Evolutionary conservation across 192 early-diverging fungal genomes (phyloP).

Genomic region (Backusella psychrophila): DNA sequence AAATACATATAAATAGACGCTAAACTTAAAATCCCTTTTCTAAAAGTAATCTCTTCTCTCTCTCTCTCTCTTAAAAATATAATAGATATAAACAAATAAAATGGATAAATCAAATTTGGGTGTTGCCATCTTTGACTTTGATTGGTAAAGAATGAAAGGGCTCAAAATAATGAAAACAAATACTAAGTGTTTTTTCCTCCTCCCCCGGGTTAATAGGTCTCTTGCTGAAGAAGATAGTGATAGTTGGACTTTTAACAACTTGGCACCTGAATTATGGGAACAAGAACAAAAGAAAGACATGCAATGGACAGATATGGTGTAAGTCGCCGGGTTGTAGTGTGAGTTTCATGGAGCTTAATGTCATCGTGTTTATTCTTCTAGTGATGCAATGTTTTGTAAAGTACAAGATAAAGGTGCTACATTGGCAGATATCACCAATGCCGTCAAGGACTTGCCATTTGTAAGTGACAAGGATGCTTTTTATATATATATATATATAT

Average conservation of each 20-base stretch:
- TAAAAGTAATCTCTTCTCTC: background rate
- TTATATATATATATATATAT: too few relatives aligned
- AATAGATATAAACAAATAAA: background rate
- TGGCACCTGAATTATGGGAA: conserved; percentile 35
- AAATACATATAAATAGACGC: background rate
- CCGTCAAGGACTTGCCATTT: conserved; percentile 37
- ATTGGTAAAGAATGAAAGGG: conserved; percentile 44
- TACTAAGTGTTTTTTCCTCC: background rate
- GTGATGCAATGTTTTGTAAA: conserved; percentile 28
- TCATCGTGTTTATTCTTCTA: background rate
- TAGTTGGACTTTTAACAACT: conserved; percentile 38
- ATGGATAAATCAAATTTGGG: background rate
- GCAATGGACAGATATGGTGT: conserved; percentile 68
- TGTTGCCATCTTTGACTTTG: conserved; percentile 66
- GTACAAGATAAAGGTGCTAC: conserved; percentile 43
- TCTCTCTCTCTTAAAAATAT: background rate
- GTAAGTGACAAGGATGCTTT: conserved; percentile 19
- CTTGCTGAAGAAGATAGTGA: conserved; percentile 63
- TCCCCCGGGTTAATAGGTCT: conserved; percentile 36
- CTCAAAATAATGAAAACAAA: too few relatives aligned
- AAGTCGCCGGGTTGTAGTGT: background rate
- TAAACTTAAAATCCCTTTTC: background rate
- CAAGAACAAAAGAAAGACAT: conserved; percentile 23
- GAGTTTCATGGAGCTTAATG: background rate
- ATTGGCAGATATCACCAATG: conserved; percentile 25